Evolutionary conservation across 495 filamentous ascomycete species (phyloP), one percentile per base, ranked within the genome.

Genomic region (Neurospora sp.): DNA sequence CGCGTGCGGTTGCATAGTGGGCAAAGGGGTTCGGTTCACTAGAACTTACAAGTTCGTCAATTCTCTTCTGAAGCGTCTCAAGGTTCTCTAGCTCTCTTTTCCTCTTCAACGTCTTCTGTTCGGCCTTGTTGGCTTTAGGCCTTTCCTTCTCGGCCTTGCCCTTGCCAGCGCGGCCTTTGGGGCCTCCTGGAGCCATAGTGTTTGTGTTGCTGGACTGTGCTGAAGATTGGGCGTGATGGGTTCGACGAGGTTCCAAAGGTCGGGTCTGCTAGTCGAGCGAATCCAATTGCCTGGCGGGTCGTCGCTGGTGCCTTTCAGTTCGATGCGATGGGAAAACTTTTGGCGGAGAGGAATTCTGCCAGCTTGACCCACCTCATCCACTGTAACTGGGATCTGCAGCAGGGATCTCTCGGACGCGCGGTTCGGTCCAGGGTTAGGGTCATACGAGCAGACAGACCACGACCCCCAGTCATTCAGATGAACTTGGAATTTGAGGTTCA

Each of bases 21-120:
- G 41, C 3, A 69, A 18, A 39, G 3, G 22, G 18, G 14, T 37
- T 37, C 7, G 9, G 10, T 37, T 37, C 7, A 10, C 27, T 14
- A 35, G 8, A 0, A 73, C 81, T 75, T 73, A 83, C 81, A 69
- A 85, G 80, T 27, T 83, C 76, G 42, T 83, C 78, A 41, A 83
- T 78, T 35, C 78, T 80, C 38, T 77, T 80, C 74, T 88, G 83
- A 8, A 92, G 82, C 75, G 86, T 85, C 68, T 85, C 83, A 14
- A 88, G 80, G 69, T 92, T 88, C 18, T 89, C 89, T 70, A 88
- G 76, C 31, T 81, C 81, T 71, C 83, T 71, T 76, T 85, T 84
- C 71, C 83, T 81, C 79, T 85, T 85, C 11, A 85, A 74, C 18
- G 81, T 76, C 71, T 78, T 79, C 5, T 77, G 41, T 59, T 83